Evolutionary conservation across 306 rosid genomes (phyloP), one percentile per base, ranked within the genome.

Genomic region (Rosa persica): DNA sequence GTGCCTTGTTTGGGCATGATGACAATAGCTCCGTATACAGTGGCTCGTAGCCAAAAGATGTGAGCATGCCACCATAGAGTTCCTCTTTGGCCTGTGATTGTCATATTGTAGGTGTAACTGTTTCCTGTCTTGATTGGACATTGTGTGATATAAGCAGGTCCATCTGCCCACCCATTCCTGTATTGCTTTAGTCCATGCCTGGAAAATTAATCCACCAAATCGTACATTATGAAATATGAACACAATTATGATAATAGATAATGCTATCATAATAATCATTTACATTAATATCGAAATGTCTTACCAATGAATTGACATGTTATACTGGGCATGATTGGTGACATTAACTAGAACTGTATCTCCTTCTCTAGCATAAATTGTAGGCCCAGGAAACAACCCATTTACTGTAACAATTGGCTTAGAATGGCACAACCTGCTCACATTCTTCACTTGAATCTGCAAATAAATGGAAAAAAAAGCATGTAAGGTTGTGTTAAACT

Each of bases 51-150:
- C 85, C 85, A 82, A 65, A 82, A 34, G 57, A 82, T 82, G 19
- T 82, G 85, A 19, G 85, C 85, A 51, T 81, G 85, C 81, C 85
- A 81, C 85, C 85, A 81, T 5, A 81, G 57, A 8, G 85, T 77
- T 36, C 85, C 85, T 34, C 81, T 69, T 55, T 81, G 85, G 43
- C 72, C 85, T 61, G 85, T 76, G 11, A 76, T 66, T 13, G 60
- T 77, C 65, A 82, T 36, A 66, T 77, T 74, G 25, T 82, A 77
- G 15, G 76, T 78, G 46, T 82, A 82, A 74, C 81, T 77, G 5
- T 76, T 57, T 13, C 85, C 85, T 40, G 79, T 77, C 71, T 73
- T 65, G 40, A 82, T 77, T 2, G 79, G 85, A 72, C 85, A 82
- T 36, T 81, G 85, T 42, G 85, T 82, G 1, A 81, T 81, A 20